Evolutionary conservation across 2,329 filamentous ascomycete genomes (phyloP), one percentile per base, ranked within the genome.

Genomic region (Fusarium sp.): DNA sequence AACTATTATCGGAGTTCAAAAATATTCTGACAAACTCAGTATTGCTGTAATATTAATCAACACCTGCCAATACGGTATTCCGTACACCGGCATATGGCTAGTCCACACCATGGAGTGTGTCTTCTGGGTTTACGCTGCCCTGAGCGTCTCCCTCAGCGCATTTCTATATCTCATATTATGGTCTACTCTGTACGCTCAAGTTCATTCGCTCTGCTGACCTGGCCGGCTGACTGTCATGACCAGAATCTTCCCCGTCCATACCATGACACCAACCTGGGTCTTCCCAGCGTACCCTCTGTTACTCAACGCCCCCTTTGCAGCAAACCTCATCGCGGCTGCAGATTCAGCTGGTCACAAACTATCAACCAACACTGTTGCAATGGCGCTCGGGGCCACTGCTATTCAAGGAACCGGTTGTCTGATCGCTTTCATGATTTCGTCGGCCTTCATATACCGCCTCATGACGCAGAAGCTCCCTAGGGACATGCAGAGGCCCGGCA

Each of bases 201-300:
- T 10, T 4, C 6, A 26, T 35, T 20, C 15, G 18, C 17, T n/a
- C 35, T 6, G 22, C 33, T 45, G 17, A n/a, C 20, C 28, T 6
- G 33, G 7, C 7, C 20, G 39, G 47, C 48, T 69, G 7, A 65
- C 17, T 13, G 4, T 47, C 35, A 24, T 42, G 39, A 12, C 9
- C 24, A 88, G 84, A 82, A 83, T 84, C 33, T 87, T 87, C 55
- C 87, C 94, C 1, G 93, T 96, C 54, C 92, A 93, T 39, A 91
- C 91, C 59, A 96, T 97, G 94, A 96, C 94, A 1, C 94, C 94
- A 0, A 90, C 94, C 24, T 96, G 94, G 94, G 94, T 96, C 62
- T 96, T 96, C 74, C 94, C 94, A 0, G 93, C 92, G 2, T 97
- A 97, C 73, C 93, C 94, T 1, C 86, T 96, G 28, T 87, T 97